Evolutionary conservation across 345 rosid genomes (phyloP).

Genomic region (Salix arbutifolia): DNA sequence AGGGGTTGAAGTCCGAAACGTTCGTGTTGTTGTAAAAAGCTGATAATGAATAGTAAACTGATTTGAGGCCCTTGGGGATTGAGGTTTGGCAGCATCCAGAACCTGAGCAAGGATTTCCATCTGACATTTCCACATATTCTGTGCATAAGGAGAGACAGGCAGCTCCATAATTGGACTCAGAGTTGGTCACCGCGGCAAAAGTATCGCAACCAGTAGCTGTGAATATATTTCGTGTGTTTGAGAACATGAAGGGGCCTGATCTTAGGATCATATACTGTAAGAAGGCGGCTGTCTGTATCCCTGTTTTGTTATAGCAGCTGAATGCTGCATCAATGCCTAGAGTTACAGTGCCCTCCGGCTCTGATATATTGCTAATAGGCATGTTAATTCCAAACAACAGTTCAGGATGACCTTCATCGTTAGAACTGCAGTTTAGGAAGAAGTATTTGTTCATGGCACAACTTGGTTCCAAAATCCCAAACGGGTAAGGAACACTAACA

Average conservation of each 20-base stretch:
- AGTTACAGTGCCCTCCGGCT: too few relatives aligned
- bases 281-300: too few relatives aligned
- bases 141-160: slow-evolving; percentile 18
- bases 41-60: neutral
- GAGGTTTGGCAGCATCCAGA: slow-evolving; percentile 30
- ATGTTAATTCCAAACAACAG: too few relatives aligned
- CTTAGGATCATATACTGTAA: fast-evolving
- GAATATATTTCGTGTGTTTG: slow-evolving; percentile 19
- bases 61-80: slow-evolving; percentile 13
- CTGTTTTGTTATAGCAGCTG: too few relatives aligned
- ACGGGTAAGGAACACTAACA: slow-evolving; percentile 27
- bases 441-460: slow-evolving; percentile 3
- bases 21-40: neutral
- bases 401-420: too few relatives aligned
- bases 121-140: neutral
- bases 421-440: too few relatives aligned
- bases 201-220: slow-evolving; percentile 27
- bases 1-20: slow-evolving; percentile 7
- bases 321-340: too few relatives aligned
- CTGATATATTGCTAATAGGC: too few relatives aligned
- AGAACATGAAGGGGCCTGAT: slow-evolving; percentile 9
- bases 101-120: slow-evolving; percentile 14
- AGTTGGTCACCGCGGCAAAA: neutral
- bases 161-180: neutral
- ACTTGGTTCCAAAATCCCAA: neutral